These are phyloP conservation scores for Lathyrus tuberosus DNA, from an alignment of 306 rosid genomes.

Conservation along the genomic window DNA sequence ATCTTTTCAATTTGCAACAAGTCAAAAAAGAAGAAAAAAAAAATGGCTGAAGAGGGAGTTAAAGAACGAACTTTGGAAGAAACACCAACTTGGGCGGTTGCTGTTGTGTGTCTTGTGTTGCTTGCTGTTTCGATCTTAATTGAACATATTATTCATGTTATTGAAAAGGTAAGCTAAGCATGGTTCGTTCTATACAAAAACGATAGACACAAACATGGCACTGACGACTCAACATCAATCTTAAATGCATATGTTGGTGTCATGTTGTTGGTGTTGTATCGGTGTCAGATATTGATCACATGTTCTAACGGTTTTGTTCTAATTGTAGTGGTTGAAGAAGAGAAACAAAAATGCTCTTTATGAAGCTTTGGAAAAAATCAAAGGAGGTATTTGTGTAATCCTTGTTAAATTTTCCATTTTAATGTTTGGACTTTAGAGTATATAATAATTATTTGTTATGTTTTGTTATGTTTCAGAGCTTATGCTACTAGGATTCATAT, in stretches of 20 bases:
- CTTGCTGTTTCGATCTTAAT: conserved; percentile 62
- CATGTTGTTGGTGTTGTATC: background rate
- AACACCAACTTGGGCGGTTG: conserved; percentile 89
- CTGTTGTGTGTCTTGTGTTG: conserved; percentile 69
- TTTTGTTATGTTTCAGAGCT: conserved; percentile 40
- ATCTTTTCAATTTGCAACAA: background rate
- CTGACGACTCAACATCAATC: background rate
- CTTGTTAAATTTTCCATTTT: background rate
- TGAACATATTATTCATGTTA: conserved; percentile 61
- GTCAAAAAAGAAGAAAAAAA: background rate
- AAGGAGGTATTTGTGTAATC: conserved; percentile 35
- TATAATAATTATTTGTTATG: background rate
- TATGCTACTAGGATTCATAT: conserved; percentile 44
- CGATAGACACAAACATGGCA: too few relatives aligned
- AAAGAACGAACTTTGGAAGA: conserved; percentile 47
- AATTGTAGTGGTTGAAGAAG: conserved; percentile 47
- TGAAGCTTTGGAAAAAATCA: conserved; percentile 47
- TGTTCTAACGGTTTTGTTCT: background rate
- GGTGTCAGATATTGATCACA: background rate
- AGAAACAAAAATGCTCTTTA: conserved; percentile 38
- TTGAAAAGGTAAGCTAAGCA: conserved; percentile 48
- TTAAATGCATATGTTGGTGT: background rate
- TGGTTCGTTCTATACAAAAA: background rate
- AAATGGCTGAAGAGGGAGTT: conserved; percentile 19
- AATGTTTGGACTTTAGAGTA: background rate